These are phyloP conservation scores for Coelastrella sp. DNA, from an alignment of 139 green algal genomes.

Conservation along the genomic window DNA sequence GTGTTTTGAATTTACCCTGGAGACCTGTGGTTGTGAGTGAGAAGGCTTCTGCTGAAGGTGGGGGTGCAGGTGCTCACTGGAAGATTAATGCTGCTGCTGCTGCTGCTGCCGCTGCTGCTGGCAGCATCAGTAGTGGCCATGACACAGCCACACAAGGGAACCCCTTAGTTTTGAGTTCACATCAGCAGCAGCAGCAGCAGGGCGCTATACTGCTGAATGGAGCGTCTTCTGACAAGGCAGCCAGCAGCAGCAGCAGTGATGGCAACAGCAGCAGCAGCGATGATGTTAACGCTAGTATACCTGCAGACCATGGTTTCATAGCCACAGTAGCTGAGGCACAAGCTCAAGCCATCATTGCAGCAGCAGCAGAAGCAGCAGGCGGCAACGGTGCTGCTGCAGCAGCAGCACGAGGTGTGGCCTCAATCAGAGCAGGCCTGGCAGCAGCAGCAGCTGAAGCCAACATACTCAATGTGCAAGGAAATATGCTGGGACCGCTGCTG, in stretches of 20 bases:
- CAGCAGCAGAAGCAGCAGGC: slow-evolving; percentile 31
- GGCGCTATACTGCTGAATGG: not conserved
- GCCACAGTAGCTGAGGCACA: slow-evolving; percentile 30
- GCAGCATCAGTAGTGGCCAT: not conserved
- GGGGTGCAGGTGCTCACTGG: not conserved
- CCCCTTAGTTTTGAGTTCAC: too few relatives aligned
- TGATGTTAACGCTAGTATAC: not conserved
- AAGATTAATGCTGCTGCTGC: not conserved
- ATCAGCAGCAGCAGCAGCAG: not conserved
- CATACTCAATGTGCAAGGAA: not conserved
- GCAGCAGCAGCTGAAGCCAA: slow-evolving; percentile 15
- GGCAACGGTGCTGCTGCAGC: slow-evolving; percentile 29
- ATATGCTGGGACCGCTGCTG: slow-evolving; percentile 6
- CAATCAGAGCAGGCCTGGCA: slow-evolving; percentile 23
- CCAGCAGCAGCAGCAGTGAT: slow-evolving; percentile 9
- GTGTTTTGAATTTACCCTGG: slow-evolving; percentile 14
- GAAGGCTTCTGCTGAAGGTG: not conserved
- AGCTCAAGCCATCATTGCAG: slow-evolving; percentile 36
- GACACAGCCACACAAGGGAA: not conserved
- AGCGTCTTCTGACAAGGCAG: not conserved
- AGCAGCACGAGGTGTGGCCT: slow-evolving; percentile 6
- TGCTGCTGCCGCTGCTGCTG: not conserved
- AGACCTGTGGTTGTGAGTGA: not conserved
- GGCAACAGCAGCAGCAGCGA: slow-evolving; percentile 1
- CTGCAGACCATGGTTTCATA: slow-evolving; percentile 13